Evolutionary conservation across 805 yeast genomes (phyloP).

Genomic region (Ogataea sp.): DNA sequence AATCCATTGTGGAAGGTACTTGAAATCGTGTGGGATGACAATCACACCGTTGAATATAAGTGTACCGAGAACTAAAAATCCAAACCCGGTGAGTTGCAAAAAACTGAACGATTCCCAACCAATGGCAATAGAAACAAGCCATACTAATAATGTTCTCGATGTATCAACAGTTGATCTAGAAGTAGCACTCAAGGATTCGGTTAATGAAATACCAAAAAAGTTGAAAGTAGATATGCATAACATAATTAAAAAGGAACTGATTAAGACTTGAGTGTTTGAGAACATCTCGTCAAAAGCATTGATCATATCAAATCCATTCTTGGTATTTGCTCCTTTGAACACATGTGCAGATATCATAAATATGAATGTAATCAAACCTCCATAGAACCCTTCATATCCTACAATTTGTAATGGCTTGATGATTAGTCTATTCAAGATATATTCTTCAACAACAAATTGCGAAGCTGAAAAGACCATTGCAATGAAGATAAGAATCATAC

Average conservation of each 20-base stretch:
- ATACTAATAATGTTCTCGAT: conserved; percentile 65
- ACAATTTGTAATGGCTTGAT: conserved; percentile 59
- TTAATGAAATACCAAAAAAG: conserved; percentile 63
- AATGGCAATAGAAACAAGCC: conserved; percentile 58
- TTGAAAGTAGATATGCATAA: conserved; percentile 65
- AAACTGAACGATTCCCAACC: conserved; percentile 70
- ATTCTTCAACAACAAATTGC: conserved; percentile 75
- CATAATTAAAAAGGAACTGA: conserved; percentile 59
- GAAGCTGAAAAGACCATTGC: conserved; percentile 67
- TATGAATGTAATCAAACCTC: conserved; percentile 36
- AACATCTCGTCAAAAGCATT: conserved; percentile 44
- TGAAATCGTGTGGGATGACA: conserved; percentile 37
- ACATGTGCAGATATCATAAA: conserved; percentile 38
- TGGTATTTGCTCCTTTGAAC: conserved; percentile 29
- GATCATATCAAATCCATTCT: conserved; percentile 48
- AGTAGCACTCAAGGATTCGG: conserved; percentile 62
- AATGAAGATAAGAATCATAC: conserved; percentile 47
- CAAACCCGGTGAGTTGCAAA: conserved; percentile 61
- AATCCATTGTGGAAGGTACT: conserved; percentile 32
- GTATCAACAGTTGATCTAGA: conserved; percentile 75
- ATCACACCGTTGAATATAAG: conserved; percentile 66
- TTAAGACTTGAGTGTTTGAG: conserved; percentile 31
- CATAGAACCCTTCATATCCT: conserved; percentile 69
- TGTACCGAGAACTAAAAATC: conserved; percentile 60
- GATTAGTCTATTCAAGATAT: conserved; percentile 43